Base-by-base conservation (phyloP, 2,329 filamentous ascomycete genomes). In the Xylaria sp. region DNA sequence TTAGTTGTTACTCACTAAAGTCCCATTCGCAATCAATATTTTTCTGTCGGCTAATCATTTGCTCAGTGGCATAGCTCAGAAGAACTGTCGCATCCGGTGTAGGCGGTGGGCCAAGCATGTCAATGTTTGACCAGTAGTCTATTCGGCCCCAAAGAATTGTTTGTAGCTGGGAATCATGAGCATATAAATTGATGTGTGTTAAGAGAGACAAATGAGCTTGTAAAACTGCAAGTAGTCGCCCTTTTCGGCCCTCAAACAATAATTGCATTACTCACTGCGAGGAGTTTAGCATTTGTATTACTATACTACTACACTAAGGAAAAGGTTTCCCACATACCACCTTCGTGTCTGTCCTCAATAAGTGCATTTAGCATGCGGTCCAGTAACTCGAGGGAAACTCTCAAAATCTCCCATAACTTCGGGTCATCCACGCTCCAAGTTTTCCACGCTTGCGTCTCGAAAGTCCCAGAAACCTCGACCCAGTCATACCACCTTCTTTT, bases 401-500 rank as follows among this genome's bases (percentile, higher is more conserved):
- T 38, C 6, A 61, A 40, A 17, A 28, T 1, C 2, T 1, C 44
- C 46, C 59, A 61, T 26, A 61, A 0, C 20, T 38, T 28, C 1
- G 28, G 31, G 11, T 61, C 46, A 40, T 61, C 59, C 3, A 51
- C 59, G 20, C 31, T 61, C 59, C 59, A 61, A 7, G 44, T 51
- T 38, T 4, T 48, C 5, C n/a, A 31, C 3, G 59, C 6, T 3
- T 5, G 26, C n/a, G 15, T 3, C 6, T 20, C 6, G n/a, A n/a
- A 17, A 13, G 4, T 2, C 10, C 26, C 7, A 4, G 36, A 5
- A 1, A 44, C 46, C 17, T 67, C 7, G 42, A 42, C 44, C 59
- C 59, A 63, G 46, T 67, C 65, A 33, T 42, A 67, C 65, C 65
- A 67, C 42, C 53, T 59, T 6, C 31, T n/a, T 26, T 60, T 67